Evolutionary conservation across 2,329 filamentous ascomycete species (phyloP), one percentile per base, ranked within the genome.

Genomic region (Trichoderma guizhouense): DNA sequence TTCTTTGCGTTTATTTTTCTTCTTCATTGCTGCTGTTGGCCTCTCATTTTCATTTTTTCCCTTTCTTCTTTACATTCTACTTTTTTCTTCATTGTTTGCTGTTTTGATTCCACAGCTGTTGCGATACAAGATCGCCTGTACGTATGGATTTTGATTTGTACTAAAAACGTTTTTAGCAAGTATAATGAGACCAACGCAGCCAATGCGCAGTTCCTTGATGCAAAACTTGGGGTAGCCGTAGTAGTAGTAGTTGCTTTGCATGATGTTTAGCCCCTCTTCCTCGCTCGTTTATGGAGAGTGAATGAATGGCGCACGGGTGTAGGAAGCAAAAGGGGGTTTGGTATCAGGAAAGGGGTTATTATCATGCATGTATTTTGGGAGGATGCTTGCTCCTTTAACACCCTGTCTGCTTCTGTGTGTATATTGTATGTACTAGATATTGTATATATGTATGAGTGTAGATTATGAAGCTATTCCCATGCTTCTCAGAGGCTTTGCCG

Each of bases 21-120:
- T 26, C 73, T 77, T 75, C 75, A 71, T 76, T 74, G 62, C 30
- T 57, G 65, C 34, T 62, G 68, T 53, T 67, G 68, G 57, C 58
- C 30, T 62, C 39, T 58, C 72, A 26, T 51, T 61, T 32, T 24
- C 43, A 24, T 21, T 68, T 67, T 77, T 75, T 2, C 1, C 6
- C 5, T 30, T 15, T 70, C 65, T 30, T 67, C 69, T 68, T 72
- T 39, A 43, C 39, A 30, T 63, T 39, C 68, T 64, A 62, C 71
- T 30, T 71, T 71, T n/a, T 47, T 71, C 60, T 53, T 71, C 60
- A 60, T 72, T 72, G 36, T 34, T 57, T 57, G 68, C 34, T 70
- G 67, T 15, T 63, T 57, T 64, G 65, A 32, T 71, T 57, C 53
- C 66, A 60, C 63, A 63, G 61, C 57, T 58, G 47, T 65, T 63